A percentile compares a stretch with the other conserved stretches of the same genome.
Conservation (phyloP, 129 eudicot genomes). For the Arctium lappa region DNA sequence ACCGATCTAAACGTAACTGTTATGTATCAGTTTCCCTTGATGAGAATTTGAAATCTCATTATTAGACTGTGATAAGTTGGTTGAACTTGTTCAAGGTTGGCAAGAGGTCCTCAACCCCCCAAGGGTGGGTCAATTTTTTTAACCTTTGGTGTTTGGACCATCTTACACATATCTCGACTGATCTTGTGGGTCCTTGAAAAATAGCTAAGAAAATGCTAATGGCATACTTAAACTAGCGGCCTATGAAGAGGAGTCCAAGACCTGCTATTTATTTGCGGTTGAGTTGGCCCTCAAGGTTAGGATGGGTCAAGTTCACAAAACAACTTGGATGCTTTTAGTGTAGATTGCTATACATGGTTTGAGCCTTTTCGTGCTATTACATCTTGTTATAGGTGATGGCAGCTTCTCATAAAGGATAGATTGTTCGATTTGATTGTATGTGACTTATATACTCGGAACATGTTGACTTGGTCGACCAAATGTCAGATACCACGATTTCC, state of each 20-base stretch:
- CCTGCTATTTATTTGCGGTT: too few relatives aligned
- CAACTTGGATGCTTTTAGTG: neutral
- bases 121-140: neutral
- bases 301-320: too few relatives aligned
- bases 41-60: neutral
- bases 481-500: neutral
- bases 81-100: neutral
- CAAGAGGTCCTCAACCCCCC: neutral
- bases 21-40: neutral
- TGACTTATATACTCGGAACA: neutral
- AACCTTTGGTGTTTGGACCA: neutral
- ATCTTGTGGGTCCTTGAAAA: neutral
- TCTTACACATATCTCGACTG: neutral
- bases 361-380: neutral
- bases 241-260: neutral
- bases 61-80: neutral
- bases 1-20: neutral
- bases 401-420: neutral
- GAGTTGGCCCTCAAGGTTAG: too few relatives aligned
- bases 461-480: neutral
- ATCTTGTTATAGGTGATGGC: neutral
- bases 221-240: neutral
- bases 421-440: neutral
- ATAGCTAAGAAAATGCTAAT: neutral
- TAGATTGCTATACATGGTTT: neutral